Evolutionary conservation across 2,329 filamentous ascomycete genomes (phyloP).

Genomic region (Gremmenia infestans): DNA sequence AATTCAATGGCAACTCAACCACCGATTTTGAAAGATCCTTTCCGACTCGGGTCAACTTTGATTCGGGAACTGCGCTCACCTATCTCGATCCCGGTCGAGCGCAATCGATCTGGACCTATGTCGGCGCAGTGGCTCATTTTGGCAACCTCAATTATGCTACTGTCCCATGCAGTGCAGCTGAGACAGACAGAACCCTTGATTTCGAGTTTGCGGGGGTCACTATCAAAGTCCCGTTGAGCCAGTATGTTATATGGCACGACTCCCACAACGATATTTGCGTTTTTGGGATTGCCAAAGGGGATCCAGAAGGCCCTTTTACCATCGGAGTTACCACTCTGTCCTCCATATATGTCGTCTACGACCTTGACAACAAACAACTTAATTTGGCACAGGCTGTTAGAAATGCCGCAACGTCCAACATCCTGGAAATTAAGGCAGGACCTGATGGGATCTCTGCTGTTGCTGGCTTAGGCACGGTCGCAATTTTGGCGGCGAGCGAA

Average conservation of each 20-base stretch:
- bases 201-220: neutral
- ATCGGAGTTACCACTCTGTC: slow-evolving; percentile 55
- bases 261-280: neutral
- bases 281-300: neutral
- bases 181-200: neutral
- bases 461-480: neutral
- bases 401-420: slow-evolving; percentile 27
- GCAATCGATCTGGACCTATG: neutral
- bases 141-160: neutral
- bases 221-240: neutral
- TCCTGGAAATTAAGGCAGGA: slow-evolving; percentile 44
- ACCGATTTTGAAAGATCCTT: neutral
- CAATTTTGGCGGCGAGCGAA: neutral
- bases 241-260: neutral
- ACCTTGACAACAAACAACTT: slow-evolving; percentile 46
- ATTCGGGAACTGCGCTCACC: neutral
- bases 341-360: slow-evolving; percentile 54
- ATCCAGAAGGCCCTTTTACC: slow-evolving; percentile 25
- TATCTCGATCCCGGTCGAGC: neutral
- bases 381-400: slow-evolving; percentile 42
- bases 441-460: slow-evolving; percentile 39
- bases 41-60: neutral
- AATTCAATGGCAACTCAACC: neutral
- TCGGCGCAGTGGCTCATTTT: neutral
- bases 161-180: neutral